Base-by-base conservation (phyloP, 2,329 filamentous ascomycete species). In the Nigrospora sphaerica region DNA sequence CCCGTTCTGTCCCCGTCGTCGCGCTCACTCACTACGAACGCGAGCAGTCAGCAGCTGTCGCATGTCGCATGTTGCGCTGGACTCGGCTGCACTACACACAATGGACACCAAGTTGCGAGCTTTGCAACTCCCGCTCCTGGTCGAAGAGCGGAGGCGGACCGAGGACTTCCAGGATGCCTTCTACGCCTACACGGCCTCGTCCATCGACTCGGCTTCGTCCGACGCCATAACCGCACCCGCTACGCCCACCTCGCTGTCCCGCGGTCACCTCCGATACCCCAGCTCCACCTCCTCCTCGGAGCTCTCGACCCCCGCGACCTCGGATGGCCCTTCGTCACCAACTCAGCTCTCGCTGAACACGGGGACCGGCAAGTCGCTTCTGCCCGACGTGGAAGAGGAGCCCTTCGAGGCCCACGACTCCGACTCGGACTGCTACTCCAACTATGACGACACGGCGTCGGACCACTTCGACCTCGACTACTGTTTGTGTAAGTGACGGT, bases 301-400 rank as follows among this genome's bases (percentile, higher is more conserved):
- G 46, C 74, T 87, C 10, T 70, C 74, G 32, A 71, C 78, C 14
- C 69, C 75, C 17, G 60, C 64, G 5, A 68, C 68, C 54, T 62
- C 62, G 50, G 81, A 82, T 54, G 67, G 67, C 59, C 67, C 65
- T 51, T 83, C 74, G 46, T 84, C 74, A 49, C 83, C 75, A 48
- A 75, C 69, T 43, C 73, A 71, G 49, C 67, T 68, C 35, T 43
- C 53, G 14, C 60, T 54, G 37, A 79, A 81, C 53, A 70, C 78
- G 17, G 35, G 34, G 34, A 23, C 40, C 0, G 73, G 75, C 57
- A 88, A 88, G 66, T 76, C 80, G 49, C 77, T 75, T 44, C 73
- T 96, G 51, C 86, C 88, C 14, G 87, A 93, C 57, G 86, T 96
- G 17, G 80, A 90, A 58, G 91, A 96, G 64, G 90, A 95, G 58